phyloP scores from a whole-genome alignment of 331 rosid genomes.

The Malus hybrid region DNA sequence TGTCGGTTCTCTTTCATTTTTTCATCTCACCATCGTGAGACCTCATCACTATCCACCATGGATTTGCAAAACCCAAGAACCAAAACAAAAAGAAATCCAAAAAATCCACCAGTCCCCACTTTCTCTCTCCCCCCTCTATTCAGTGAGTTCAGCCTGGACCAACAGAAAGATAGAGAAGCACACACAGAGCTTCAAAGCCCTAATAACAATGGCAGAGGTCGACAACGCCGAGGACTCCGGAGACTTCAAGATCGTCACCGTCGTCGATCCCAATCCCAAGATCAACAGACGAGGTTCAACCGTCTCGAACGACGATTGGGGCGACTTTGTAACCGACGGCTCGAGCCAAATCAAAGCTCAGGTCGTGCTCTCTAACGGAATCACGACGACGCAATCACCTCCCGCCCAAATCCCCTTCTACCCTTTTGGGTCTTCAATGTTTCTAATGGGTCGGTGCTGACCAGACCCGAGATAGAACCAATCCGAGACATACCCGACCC shows the following conservation, averaged over 20 bases:
- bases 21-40: too few species aligned
- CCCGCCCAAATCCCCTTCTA: constrained; percentile 16
- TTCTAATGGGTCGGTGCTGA: background rate
- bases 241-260: constrained; percentile 48
- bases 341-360: constrained; percentile 40
- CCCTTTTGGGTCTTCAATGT: background rate
- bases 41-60: too few species aligned
- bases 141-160: too few species aligned
- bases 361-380: constrained; percentile 11
- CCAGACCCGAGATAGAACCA: background rate
- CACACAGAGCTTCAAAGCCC: constrained; percentile 5
- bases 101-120: too few species aligned
- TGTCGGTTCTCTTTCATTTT: too few species aligned
- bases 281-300: constrained; percentile 7
- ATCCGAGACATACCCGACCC: background rate
- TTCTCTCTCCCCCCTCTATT: too few species aligned
- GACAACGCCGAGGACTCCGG: constrained; percentile 70
- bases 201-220: constrained; percentile 54
- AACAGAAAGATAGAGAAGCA: background rate
- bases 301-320: constrained; percentile 50
- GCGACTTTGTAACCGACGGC: constrained; percentile 51
- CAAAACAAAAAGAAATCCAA: too few species aligned
- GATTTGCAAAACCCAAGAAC: too few species aligned
- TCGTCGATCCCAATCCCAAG: constrained; percentile 4
- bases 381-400: background rate